Evolutionary conservation across 2,329 filamentous ascomycete genomes (phyloP), one percentile per base, ranked within the genome.

Genomic region (Venturia carpophila): DNA sequence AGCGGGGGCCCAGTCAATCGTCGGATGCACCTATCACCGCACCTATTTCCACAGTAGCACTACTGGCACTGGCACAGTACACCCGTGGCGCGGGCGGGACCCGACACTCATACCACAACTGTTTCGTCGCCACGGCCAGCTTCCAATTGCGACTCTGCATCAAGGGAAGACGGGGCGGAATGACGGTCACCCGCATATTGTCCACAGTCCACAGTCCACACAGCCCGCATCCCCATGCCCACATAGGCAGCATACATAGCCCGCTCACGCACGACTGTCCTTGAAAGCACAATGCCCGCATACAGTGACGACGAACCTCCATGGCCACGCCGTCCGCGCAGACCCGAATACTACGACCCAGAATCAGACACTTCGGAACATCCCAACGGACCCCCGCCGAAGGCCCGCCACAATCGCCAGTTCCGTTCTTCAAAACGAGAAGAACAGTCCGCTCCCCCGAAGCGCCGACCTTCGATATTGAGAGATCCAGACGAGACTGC

Each of bases 401-500:
- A 56, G 42, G 49, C 47, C 11, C 63, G 47, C 11, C 42, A 56
- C 5, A 41, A 3, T 37, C 47, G 63, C 10, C 47, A 39, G 10
- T 24, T 27, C 15, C 47, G 42, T 34, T 49, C 49, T 58, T 24
- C 47, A n/a, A 27, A 52, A 24, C 63, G 42, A 30, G 45, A 24
- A 15, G 63, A 56, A 41, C 52, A 47, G 4, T 42, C 63, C 24
- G 34, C 63, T 19, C 47, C 45, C 21, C 64, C 37, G 21, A 34
- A 27, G n/a, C 64, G 64, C 60, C 24, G 64, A 42, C 39, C 39
- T 9, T 66, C 64, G n/a, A 63, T 66, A n/a, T 30, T 66, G 7
- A 34, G 49, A 34, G 64, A 66, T 34, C 64, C 64, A 7, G 45
- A 63, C 43, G 64, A 66, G 27, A 45, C 58, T 39, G 37, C 60